A percentile compares a stretch with the other conserved stretches of the same genome.
Evolutionary conservation across 2,329 filamentous ascomycete genomes (phyloP).

Genomic region (Ophiocordyceps robertsii): DNA sequence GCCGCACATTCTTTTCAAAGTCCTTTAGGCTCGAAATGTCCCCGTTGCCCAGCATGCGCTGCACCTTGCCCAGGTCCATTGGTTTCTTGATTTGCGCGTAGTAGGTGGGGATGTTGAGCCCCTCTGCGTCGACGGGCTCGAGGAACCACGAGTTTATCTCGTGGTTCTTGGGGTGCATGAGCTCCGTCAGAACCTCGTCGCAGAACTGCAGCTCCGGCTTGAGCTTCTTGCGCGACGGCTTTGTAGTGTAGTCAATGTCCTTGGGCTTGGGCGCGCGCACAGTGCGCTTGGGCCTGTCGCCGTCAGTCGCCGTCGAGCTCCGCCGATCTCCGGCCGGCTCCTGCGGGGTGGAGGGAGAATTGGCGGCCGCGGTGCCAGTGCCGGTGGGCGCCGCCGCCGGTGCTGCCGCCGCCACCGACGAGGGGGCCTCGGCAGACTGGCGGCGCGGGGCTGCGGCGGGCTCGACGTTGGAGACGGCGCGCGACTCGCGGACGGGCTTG

Average conservation of each 20-base stretch:
- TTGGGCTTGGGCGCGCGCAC: slow-evolving; percentile 86
- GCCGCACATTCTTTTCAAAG: slow-evolving; percentile 68
- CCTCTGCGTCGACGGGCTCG: slow-evolving; percentile 80
- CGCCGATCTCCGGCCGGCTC: slow-evolving; percentile 27
- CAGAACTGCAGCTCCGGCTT: slow-evolving; percentile 85
- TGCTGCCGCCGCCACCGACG: slow-evolving; percentile 11
- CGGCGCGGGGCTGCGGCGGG: slow-evolving; percentile 10
- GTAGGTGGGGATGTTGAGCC: slow-evolving; percentile 85
- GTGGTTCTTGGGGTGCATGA: slow-evolving; percentile 62
- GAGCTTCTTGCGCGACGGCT: slow-evolving; percentile 72
- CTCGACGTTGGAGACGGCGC: slow-evolving; percentile 13
- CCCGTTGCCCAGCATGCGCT: slow-evolving; percentile 60
- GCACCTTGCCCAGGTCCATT: slow-evolving; percentile 85
- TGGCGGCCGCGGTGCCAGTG: neutral
- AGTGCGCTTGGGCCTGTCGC: slow-evolving; percentile 75
- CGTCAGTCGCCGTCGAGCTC: slow-evolving; percentile 64
- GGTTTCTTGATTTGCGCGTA: slow-evolving; percentile 91
- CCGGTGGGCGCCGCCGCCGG: slow-evolving; percentile 10
- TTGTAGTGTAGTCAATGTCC: slow-evolving; percentile 74
- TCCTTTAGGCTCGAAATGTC: slow-evolving; percentile 75
- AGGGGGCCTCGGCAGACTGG: slow-evolving; percentile 11
- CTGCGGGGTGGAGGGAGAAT: slow-evolving; percentile 5
- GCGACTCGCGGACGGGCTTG: slow-evolving; percentile 23
- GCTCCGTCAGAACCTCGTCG: slow-evolving; percentile 64
- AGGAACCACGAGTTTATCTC: slow-evolving; percentile 62